Conservation (phyloP, 176 grass and related monocot genomes). For the Oryza officinalis region DNA sequence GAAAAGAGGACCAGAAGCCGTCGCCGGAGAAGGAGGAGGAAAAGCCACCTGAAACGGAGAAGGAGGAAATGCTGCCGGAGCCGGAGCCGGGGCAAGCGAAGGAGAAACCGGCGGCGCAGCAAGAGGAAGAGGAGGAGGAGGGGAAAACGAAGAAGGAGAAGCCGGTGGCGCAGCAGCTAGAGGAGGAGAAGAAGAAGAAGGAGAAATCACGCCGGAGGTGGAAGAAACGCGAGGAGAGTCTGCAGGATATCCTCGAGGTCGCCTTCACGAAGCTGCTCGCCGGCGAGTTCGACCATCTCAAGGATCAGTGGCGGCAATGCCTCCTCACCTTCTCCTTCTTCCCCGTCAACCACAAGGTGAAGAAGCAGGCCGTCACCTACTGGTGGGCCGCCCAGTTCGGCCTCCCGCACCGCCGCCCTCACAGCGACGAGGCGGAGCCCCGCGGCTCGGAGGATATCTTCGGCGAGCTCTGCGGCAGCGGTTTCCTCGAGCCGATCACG, state of each 20-base stretch:
- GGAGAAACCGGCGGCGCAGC: too few species aligned
- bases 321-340: slow-evolving; percentile 55
- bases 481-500: slow-evolving; percentile 47
- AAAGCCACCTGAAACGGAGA: too few species aligned
- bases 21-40: too few species aligned
- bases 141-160: not conserved
- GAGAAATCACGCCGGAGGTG: not conserved
- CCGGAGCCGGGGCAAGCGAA: too few species aligned
- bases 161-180: not conserved
- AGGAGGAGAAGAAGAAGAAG: not conserved
- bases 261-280: slow-evolving; percentile 19
- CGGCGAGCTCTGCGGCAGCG: not conserved
- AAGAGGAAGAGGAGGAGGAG: too few species aligned
- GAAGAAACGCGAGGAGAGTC: not conserved
- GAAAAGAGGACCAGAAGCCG: too few species aligned
- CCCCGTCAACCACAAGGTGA: slow-evolving; percentile 31
- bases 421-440: not conserved
- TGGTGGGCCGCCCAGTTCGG: slow-evolving; percentile 44
- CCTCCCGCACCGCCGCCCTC: not conserved
- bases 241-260: slow-evolving; percentile 39
- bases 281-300: not conserved
- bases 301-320: not conserved
- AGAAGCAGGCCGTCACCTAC: slow-evolving; percentile 46
- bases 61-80: too few species aligned
- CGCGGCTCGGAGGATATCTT: not conserved